Evolutionary conservation across 306 rosid species (phyloP).

Genomic region (Fagus sylvatica): DNA sequence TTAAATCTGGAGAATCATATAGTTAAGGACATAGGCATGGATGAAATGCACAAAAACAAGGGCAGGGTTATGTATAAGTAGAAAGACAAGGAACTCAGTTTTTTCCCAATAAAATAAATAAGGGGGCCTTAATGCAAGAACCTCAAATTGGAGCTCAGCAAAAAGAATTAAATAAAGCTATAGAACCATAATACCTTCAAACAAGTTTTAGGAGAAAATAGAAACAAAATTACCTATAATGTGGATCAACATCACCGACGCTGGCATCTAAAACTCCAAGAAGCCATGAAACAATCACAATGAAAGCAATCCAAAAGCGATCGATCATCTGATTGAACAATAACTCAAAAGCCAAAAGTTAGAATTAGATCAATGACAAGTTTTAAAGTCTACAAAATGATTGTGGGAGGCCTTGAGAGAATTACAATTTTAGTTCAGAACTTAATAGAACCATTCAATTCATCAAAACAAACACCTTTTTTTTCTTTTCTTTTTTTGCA

Average conservation of each 20-base stretch:
- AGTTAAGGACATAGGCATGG: not conserved
- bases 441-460: not conserved
- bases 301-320: conserved; percentile 43
- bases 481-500: too few species aligned
- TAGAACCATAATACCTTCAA: not conserved
- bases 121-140: not conserved
- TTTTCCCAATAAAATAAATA: not conserved
- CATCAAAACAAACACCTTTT: not conserved
- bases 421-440: not conserved
- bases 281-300: conserved; percentile 49
- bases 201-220: not conserved
- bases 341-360: conserved; percentile 17
- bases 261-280: conserved; percentile 58
- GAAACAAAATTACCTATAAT: conserved; percentile 49
- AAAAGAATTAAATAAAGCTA: not conserved
- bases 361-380: conserved; percentile 17
- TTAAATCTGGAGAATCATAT: not conserved
- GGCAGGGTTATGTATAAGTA: not conserved
- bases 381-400: not conserved
- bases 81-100: not conserved
- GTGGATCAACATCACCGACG: conserved; percentile 79
- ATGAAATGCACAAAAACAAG: not conserved
- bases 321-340: conserved; percentile 55
- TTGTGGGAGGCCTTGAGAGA: not conserved
- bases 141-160: not conserved